Conservation (phyloP, 257 asterid genomes). For the Echites panduratus region DNA sequence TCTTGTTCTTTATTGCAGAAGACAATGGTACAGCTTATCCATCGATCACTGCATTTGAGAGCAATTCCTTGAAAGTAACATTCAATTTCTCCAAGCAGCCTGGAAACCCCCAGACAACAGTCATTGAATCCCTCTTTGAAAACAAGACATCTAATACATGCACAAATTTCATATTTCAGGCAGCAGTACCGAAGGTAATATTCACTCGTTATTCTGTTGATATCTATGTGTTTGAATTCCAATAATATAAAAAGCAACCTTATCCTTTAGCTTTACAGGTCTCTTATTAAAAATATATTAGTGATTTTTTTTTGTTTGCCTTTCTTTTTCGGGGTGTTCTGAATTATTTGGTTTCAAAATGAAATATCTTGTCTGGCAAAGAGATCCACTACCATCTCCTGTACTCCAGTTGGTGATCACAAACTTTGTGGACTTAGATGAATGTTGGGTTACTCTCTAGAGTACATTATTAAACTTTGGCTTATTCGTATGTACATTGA, state of each 20-base stretch:
- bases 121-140: conserved; percentile 67
- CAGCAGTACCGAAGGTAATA: conserved; percentile 96
- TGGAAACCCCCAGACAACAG: conserved; percentile 56
- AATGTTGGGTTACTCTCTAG: background rate
- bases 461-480: background rate
- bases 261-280: background rate
- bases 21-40: conserved; percentile 62
- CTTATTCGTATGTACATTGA: background rate
- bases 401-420: background rate
- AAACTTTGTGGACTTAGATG: background rate
- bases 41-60: conserved; percentile 79
- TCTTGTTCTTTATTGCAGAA: conserved; percentile 43
- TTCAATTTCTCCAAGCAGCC: conserved; percentile 82
- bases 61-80: conserved; percentile 57
- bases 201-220: background rate
- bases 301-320: background rate
- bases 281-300: background rate
- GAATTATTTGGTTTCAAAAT: background rate
- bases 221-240: background rate
- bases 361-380: background rate
- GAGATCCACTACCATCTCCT: too few relatives aligned
- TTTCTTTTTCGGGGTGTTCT: background rate
- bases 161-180: conserved; percentile 83
- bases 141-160: conserved; percentile 63
- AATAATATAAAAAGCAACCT: background rate